Conservation (phyloP, 192 early-diverging fungal genomes). For the Spizellomyces punctatus region DNA sequence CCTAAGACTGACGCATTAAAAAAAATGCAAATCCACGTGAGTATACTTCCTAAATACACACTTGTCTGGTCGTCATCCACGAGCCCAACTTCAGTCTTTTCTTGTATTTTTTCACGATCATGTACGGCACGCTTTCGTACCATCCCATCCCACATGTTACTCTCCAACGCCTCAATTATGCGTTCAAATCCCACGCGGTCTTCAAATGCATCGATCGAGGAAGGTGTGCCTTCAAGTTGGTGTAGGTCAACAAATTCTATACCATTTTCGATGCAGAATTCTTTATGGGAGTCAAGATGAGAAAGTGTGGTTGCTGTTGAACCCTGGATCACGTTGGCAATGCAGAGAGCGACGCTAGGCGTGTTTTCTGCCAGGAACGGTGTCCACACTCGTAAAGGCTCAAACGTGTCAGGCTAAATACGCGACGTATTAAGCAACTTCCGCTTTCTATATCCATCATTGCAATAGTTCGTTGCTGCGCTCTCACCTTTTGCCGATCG, state of each 20-base stretch:
- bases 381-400: conserved; percentile 55
- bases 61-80: neutral
- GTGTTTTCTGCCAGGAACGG: conserved; percentile 55
- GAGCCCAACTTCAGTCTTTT: neutral
- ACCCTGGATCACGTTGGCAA: conserved; percentile 37
- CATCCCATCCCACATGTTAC: conserved; percentile 71
- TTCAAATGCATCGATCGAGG: conserved; percentile 11
- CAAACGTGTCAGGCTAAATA: conserved; percentile 56
- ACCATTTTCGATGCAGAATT: conserved; percentile 64
- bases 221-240: conserved; percentile 1
- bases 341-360: conserved; percentile 57
- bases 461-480: too few relatives aligned
- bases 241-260: conserved; percentile 69
- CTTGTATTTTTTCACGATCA: neutral
- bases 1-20: too few relatives aligned
- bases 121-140: conserved; percentile 30
- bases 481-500: conserved; percentile 53
- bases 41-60: neutral
- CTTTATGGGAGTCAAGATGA: conserved; percentile 42
- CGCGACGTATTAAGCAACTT: neutral
- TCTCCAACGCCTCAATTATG: conserved; percentile 61
- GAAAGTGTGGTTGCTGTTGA: neutral
- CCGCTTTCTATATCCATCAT: neutral
- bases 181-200: conserved; percentile 58
- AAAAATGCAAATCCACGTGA: neutral